Base-by-base conservation (phyloP, 2,329 filamentous ascomycete genomes). In the Nemania sp. region DNA sequence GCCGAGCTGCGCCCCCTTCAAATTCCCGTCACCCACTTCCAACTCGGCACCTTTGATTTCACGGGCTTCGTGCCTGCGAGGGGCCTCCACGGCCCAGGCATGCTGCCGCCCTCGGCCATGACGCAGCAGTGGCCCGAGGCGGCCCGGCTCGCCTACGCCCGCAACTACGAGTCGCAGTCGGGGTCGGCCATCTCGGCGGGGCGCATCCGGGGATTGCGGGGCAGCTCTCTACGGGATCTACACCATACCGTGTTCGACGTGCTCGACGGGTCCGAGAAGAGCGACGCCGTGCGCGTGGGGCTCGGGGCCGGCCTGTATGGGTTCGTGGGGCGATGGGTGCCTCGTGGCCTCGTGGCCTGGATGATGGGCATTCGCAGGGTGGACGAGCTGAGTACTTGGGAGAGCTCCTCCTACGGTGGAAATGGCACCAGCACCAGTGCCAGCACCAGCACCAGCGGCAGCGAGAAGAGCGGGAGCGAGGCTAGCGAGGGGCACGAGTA, bases 221-320 rank as follows among this genome's bases (percentile, higher is more conserved):
- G 92, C 43, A 94, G 90, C 69, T 90, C 91, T 3, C 84, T 97
- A 53, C 86, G 93, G 35, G 90, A 92, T 70, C 85, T 99, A 62
- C 93, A 98, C 80, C 91, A 93, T 76, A 90, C 92, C 1, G 91
- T 99, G 10, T 97, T 98, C 77, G 95, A 98, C 78, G 93, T 96
- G 38, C 87, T 98, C 62, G 90, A 93, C 71, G 87, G 88, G 51
- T 87, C 85, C 20, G 84, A 87, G 72, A 87, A 86, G 27, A 84
- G 83, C 54, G 83, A 87, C 41, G 87, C 92, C 1, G 88, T 95
- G 71, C 90, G 93, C 66, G 91, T 98, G 18, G 96, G 96, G 0
- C 88, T 94, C 59, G 96, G 96, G 6, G 93, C 93, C 58, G 85
- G 91, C 64, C 85, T 94, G 0, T 98, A 98, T 79, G 92, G 93